phyloP scores from a whole-genome alignment of 805 yeast genomes.

The Tetrapisispora fleetii region DNA sequence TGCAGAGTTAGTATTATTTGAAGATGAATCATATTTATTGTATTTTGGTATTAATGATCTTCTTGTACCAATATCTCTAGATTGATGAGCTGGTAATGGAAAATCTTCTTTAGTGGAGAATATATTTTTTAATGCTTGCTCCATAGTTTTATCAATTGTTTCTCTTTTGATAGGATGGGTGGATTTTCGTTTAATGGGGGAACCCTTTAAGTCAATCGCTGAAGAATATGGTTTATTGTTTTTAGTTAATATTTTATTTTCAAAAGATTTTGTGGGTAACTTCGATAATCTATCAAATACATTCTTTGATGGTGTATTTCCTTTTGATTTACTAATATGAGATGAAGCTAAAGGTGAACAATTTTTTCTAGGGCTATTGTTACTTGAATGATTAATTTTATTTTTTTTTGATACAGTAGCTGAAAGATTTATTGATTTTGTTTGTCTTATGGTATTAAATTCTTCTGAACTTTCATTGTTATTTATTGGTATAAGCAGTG shows the following conservation, averaged over 20 bases:
- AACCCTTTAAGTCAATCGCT: constrained; percentile 22
- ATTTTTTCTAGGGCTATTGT: constrained; percentile 2
- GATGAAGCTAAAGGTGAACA: neutral
- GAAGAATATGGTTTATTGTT: constrained; percentile 10
- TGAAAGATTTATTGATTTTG: neutral
- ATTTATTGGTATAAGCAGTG: neutral
- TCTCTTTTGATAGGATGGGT: constrained; percentile 5
- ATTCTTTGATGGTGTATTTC: constrained; percentile 6
- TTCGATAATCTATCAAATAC: constrained; percentile 27
- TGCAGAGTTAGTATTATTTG: neutral
- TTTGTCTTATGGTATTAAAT: neutral
- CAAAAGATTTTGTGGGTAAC: constrained; percentile 25
- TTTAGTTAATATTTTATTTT: constrained; percentile 16
- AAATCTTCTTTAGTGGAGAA: constrained; percentile 12
- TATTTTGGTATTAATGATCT: constrained; percentile 7
- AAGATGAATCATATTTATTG: neutral
- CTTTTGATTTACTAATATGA: neutral
- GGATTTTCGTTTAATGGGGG: constrained; percentile 21
- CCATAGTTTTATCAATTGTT: constrained; percentile 15
- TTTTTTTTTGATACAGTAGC: neutral
- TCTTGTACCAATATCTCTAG: neutral
- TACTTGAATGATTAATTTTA: neutral
- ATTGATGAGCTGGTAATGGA: neutral
- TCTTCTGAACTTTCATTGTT: neutral
- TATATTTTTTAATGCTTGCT: constrained; percentile 23